Percentiles rank a stretch among this genome's conserved stretches.
These are phyloP conservation scores for Dispira parvispora DNA, from an alignment of 192 early-diverging fungal species.

Conservation along the genomic window DNA sequence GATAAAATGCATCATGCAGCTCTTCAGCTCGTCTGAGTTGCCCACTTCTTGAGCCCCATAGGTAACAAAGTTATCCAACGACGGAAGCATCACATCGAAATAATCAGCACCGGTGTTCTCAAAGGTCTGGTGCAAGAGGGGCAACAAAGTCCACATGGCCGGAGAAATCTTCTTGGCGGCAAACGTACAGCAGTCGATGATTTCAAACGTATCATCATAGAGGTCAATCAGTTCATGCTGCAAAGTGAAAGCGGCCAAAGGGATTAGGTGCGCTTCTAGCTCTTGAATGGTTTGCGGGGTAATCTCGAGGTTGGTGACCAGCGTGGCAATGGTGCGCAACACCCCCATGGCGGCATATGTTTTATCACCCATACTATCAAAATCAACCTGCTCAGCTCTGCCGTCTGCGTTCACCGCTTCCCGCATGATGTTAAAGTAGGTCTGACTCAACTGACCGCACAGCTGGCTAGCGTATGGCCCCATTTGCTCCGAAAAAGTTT, in stretches of 20 bases:
- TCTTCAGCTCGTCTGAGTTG: slow-evolving; percentile 44
- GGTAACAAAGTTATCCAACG: slow-evolving; percentile 78
- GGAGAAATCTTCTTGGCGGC: slow-evolving; percentile 66
- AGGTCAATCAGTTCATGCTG: slow-evolving; percentile 53
- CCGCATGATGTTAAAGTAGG: slow-evolving; percentile 70
- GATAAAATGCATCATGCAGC: slow-evolving; percentile 66
- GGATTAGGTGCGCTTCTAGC: slow-evolving; percentile 62
- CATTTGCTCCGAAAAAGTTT: slow-evolving; percentile 76
- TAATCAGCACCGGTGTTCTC: slow-evolving; percentile 71
- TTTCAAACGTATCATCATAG: slow-evolving; percentile 75
- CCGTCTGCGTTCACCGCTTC: slow-evolving; percentile 26
- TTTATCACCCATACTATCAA: slow-evolving; percentile 62
- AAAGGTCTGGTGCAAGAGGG: slow-evolving; percentile 53
- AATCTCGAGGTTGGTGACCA: slow-evolving; percentile 72
- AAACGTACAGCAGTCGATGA: slow-evolving; percentile 77
- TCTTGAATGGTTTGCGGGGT: slow-evolving; percentile 61
- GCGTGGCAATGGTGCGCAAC: slow-evolving; percentile 73
- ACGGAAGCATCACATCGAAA: slow-evolving; percentile 80
- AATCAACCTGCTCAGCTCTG: slow-evolving; percentile 21
- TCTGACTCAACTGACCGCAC: slow-evolving; percentile 66
- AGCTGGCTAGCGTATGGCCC: slow-evolving; percentile 87
- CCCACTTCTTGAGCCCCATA: slow-evolving; percentile 62
- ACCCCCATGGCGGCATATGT: slow-evolving; percentile 79
- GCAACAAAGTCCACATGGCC: slow-evolving; percentile 69
- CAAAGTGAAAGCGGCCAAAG: slow-evolving; percentile 62